Percentiles rank a stretch among this genome's conserved stretches.
Conservation (phyloP, 1,284 basidiomycete species). For the Gymnopus androsaceus region DNA sequence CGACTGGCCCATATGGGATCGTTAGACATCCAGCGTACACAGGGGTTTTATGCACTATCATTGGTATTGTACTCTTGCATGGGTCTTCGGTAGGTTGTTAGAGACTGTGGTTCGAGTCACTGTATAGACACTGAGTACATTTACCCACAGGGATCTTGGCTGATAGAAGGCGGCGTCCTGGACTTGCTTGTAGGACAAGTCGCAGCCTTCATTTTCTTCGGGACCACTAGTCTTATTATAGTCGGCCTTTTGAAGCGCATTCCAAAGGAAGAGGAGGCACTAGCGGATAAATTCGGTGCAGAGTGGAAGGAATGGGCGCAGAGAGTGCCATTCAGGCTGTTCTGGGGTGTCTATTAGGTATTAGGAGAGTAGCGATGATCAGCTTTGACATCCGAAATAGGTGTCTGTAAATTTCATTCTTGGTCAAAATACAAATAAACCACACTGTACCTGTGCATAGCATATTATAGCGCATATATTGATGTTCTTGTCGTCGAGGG, state of each 20-base stretch:
- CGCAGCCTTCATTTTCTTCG: constrained; percentile 25
- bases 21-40: constrained; percentile 40
- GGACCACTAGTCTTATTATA: constrained; percentile 31
- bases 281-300: constrained; percentile 36
- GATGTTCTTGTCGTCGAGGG: too few relatives aligned
- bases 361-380: too few relatives aligned
- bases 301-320: constrained; percentile 41
- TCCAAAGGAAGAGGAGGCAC: constrained; percentile 39
- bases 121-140: background rate
- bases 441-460: too few relatives aligned
- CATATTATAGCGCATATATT: too few relatives aligned
- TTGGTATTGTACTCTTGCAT: constrained; percentile 36
- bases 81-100: constrained; percentile 34
- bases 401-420: background rate
- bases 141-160: constrained; percentile 40
- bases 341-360: constrained; percentile 39
- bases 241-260: constrained; percentile 38
- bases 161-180: constrained; percentile 37
- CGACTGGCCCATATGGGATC: constrained; percentile 39
- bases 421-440: too few relatives aligned
- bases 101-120: too few relatives aligned
- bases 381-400: too few relatives aligned
- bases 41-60: constrained; percentile 35
- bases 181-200: constrained; percentile 29
- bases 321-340: constrained; percentile 38